A percentile compares a stretch with the other conserved stretches of the same genome.
Evolutionary conservation across 371 early-diverging fungal species (phyloP).

Genomic region (Mycotypha africana): DNA sequence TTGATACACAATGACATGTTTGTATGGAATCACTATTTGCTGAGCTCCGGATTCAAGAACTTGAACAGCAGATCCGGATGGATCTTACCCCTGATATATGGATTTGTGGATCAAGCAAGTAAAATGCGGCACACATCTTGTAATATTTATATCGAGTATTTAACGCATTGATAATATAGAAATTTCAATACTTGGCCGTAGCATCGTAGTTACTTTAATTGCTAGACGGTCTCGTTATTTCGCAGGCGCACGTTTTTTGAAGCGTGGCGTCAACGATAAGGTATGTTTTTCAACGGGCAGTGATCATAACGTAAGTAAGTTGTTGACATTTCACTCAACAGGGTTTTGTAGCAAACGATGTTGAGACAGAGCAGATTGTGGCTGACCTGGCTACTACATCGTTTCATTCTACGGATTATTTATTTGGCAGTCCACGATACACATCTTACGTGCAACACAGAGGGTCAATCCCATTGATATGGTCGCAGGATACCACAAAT

Average conservation of each 20-base stretch:
- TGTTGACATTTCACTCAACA: too few species aligned
- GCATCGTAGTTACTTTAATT: conserved; percentile 87
- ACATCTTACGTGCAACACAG: conserved; percentile 95
- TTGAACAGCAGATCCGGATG: conserved; percentile 70
- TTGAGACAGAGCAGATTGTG: conserved; percentile 99
- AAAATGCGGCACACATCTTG: conserved; percentile 2
- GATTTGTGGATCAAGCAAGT: conserved; percentile 96
- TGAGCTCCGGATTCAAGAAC: conserved; percentile 65
- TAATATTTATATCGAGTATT: background rate
- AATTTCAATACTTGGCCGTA: conserved; percentile 79
- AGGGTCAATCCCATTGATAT: conserved; percentile 93
- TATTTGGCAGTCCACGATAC: conserved; percentile 70
- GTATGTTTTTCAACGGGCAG: too few species aligned
- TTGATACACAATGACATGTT: conserved; percentile 76
- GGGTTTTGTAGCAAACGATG: conserved; percentile 98
- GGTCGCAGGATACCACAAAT: conserved; percentile 90
- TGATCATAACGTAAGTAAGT: too few species aligned
- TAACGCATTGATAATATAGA: conserved; percentile 21
- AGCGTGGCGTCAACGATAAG: conserved; percentile 91
- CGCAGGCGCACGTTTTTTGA: conserved; percentile 96
- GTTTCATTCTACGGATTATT: conserved; percentile 52
- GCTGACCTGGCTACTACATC: conserved; percentile 85
- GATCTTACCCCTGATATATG: conserved; percentile 90
- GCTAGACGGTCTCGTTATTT: conserved; percentile 91
- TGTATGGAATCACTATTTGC: conserved; percentile 91